A percentile compares a stretch with the other conserved stretches of the same genome.
phyloP scores from a whole-genome alignment of 495 filamentous ascomycete species.

The Hyphodiscus hymeniophilus region DNA sequence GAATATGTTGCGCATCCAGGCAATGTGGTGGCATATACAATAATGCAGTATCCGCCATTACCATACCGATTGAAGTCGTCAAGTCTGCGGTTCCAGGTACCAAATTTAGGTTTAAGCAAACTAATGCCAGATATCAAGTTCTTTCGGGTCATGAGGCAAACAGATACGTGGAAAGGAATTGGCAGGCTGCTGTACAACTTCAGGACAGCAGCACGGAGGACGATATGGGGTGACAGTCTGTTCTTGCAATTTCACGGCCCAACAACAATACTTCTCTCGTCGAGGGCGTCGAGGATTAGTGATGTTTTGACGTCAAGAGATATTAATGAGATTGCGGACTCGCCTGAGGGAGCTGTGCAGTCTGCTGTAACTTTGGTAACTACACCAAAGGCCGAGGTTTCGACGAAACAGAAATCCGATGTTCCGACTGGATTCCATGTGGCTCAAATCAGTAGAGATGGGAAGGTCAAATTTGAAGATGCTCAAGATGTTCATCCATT shows the following conservation, averaged over 20 bases:
- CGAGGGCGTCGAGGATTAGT: slow-evolving; percentile 61
- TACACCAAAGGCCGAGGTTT: slow-evolving; percentile 28
- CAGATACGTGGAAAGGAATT: slow-evolving; percentile 60
- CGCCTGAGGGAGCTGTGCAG: slow-evolving; percentile 50
- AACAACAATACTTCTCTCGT: slow-evolving; percentile 75
- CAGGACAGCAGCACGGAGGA: slow-evolving; percentile 64
- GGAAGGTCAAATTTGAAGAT: slow-evolving; percentile 63
- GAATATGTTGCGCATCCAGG: slow-evolving; percentile 81
- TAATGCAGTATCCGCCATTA: slow-evolving; percentile 60
- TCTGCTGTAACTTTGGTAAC: slow-evolving; percentile 35
- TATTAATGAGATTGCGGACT: slow-evolving; percentile 78
- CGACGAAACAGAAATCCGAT: slow-evolving; percentile 23
- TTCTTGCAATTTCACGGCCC: slow-evolving; percentile 88
- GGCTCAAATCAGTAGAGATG: slow-evolving; percentile 54
- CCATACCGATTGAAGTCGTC: slow-evolving; percentile 82
- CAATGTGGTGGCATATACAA: slow-evolving; percentile 82
- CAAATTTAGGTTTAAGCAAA: slow-evolving; percentile 45
- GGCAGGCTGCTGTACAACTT: slow-evolving; percentile 52
- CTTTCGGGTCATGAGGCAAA: slow-evolving; percentile 58
- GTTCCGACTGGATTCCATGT: slow-evolving; percentile 37
- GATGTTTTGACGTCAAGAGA: slow-evolving; percentile 70
- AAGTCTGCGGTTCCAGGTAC: slow-evolving; percentile 69
- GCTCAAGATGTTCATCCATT: slow-evolving; percentile 45
- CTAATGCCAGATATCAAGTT: slow-evolving; percentile 58
- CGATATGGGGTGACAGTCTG: slow-evolving; percentile 89